phyloP scores from a whole-genome alignment of 306 rosid species.

The Vigna mungo region DNA sequence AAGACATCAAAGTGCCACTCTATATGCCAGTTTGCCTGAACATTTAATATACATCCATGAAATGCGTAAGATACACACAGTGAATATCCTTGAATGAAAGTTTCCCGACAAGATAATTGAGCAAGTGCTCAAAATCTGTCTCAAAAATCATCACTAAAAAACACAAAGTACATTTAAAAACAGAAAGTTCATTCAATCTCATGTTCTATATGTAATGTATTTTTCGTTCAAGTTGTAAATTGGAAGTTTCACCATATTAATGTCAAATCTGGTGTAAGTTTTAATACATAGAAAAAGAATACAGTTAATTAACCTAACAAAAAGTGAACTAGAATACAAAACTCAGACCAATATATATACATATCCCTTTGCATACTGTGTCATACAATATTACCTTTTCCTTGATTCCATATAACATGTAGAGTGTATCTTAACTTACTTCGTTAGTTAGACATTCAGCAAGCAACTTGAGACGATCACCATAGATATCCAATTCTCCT shows the following conservation, averaged over 20 bases:
- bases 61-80: constrained; percentile 13
- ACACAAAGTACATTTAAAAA: neutral
- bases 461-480: constrained; percentile 65
- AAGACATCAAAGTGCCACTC: constrained; percentile 83
- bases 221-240: neutral
- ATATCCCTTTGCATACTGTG: neutral
- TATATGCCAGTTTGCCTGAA: constrained; percentile 78
- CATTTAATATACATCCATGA: constrained; percentile 9
- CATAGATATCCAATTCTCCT: constrained; percentile 56
- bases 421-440: constrained; percentile 56
- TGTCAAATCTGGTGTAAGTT: neutral
- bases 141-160: constrained; percentile 35
- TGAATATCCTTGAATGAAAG: constrained; percentile 21
- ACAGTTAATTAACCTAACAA: neutral
- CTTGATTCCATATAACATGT: constrained; percentile 23
- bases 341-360: constrained; percentile 11
- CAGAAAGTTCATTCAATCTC: neutral
- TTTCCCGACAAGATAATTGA: constrained; percentile 16
- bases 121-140: constrained; percentile 9
- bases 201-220: neutral
- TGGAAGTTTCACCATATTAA: neutral
- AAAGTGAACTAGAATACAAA: neutral
- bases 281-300: constrained; percentile 11
- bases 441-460: constrained; percentile 58
- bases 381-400: constrained; percentile 13